These are phyloP conservation scores for Dendrocalamus sinicus DNA, from an alignment of 176 grass and related monocot species.

Conservation along the genomic window DNA sequence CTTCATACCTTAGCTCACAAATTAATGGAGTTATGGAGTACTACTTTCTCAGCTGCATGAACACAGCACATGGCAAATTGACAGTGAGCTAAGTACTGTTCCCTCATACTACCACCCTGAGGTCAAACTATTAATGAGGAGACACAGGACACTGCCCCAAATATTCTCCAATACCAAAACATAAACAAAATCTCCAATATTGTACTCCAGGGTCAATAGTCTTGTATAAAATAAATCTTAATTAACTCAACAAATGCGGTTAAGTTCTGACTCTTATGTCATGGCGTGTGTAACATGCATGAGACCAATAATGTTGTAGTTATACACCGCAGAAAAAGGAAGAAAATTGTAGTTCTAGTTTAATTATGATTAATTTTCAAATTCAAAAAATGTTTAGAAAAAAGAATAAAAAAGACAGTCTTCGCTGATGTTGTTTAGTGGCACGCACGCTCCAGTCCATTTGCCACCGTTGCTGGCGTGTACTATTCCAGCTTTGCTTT, in stretches of 20 bases:
- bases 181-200: not conserved
- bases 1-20: not conserved
- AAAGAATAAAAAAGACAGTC: not conserved
- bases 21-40: not conserved
- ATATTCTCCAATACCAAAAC: constrained; percentile 25
- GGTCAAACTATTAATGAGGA: constrained; percentile 44
- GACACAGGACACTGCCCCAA: constrained; percentile 36
- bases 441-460: constrained; percentile 50
- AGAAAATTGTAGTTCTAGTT: not conserved
- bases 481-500: constrained; percentile 26
- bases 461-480: constrained; percentile 44
- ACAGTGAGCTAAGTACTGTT: constrained; percentile 5
- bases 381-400: not conserved
- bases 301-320: not conserved
- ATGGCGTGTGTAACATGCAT: not conserved
- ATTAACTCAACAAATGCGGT: not conserved
- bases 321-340: not conserved
- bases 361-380: not conserved
- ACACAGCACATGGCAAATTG: constrained; percentile 20
- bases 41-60: not conserved
- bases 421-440: constrained; percentile 32
- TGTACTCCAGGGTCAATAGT: not conserved
- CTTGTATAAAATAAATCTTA: not conserved
- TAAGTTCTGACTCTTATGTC: not conserved
- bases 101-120: not conserved